Evolutionary conservation across 371 early-diverging fungal genomes (phyloP).

Genomic region (Batkoa obscura): DNA sequence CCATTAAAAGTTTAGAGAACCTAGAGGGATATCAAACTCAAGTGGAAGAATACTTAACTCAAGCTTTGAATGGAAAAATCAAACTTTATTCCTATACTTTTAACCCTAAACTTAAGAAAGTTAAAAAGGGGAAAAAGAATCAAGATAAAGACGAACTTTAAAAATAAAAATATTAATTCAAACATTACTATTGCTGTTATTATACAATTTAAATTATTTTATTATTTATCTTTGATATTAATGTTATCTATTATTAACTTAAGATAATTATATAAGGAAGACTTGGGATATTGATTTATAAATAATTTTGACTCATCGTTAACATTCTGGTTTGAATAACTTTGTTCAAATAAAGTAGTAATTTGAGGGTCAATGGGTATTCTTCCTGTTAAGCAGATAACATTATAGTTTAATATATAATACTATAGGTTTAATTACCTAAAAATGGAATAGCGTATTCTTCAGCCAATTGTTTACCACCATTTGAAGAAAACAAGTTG

Average conservation of each 20-base stretch:
- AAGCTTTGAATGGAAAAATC: not conserved
- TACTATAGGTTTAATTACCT: constrained; percentile 4
- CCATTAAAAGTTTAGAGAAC: too few species aligned
- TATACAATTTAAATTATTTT: too few species aligned
- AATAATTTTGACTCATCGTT: too few species aligned
- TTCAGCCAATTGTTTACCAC: constrained; percentile 72
- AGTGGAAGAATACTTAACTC: not conserved
- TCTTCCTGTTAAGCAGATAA: not conserved
- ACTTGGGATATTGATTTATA: too few species aligned
- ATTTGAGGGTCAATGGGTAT: not conserved
- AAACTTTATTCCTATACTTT: not conserved
- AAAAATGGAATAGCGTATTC: constrained; percentile 28
- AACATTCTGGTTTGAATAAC: too few species aligned
- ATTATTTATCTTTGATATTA: too few species aligned
- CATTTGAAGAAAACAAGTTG: constrained; percentile 82
- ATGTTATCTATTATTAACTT: too few species aligned
- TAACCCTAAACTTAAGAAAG: not conserved
- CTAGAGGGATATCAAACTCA: not conserved
- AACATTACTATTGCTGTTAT: too few species aligned
- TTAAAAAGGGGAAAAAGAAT: not conserved
- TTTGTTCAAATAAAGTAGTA: not conserved
- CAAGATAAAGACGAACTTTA: not conserved
- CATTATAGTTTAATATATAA: not conserved
- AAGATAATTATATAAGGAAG: too few species aligned
- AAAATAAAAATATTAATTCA: too few species aligned